phyloP scores from a whole-genome alignment of 2,329 filamentous ascomycete species.

The Monosporascus cannonballus region DNA sequence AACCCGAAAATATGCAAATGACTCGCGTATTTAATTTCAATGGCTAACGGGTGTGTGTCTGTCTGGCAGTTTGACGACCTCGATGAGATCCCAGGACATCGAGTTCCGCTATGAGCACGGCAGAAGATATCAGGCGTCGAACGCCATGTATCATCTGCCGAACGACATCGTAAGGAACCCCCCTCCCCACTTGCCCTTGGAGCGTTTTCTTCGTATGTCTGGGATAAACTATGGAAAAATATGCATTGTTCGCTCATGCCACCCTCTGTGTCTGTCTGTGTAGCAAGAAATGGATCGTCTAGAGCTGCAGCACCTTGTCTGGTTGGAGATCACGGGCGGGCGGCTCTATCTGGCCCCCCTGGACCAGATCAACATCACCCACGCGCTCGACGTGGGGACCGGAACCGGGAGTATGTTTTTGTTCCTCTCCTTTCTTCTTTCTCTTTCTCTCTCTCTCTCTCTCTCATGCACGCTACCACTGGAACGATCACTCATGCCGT shows the following conservation, averaged over 20 bases:
- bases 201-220: background rate
- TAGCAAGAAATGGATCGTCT: conserved; percentile 16
- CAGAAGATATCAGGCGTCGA: conserved; percentile 12
- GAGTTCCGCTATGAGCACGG: conserved; percentile 12
- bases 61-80: conserved; percentile 9
- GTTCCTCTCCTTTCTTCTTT: background rate
- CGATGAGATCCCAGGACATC: conserved; percentile 7
- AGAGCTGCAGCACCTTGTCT: conserved; percentile 15
- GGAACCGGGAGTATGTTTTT: conserved; percentile 6
- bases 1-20: no score
- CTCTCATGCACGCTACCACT: no score
- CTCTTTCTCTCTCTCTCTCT: no score
- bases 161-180: conserved; percentile 11
- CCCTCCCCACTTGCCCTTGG: background rate
- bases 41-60: background rate
- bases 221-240: background rate
- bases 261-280: background rate
- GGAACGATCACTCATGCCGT: no score
- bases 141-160: conserved; percentile 12
- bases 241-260: background rate
- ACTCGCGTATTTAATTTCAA: background rate
- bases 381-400: conserved; percentile 6
- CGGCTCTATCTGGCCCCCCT: conserved; percentile 12
- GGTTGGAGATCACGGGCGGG: conserved; percentile 11
- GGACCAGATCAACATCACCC: conserved; percentile 7